Base-by-base conservation (phyloP, 495 filamentous ascomycete genomes). In the Hypoxylon fragiforme region DNA sequence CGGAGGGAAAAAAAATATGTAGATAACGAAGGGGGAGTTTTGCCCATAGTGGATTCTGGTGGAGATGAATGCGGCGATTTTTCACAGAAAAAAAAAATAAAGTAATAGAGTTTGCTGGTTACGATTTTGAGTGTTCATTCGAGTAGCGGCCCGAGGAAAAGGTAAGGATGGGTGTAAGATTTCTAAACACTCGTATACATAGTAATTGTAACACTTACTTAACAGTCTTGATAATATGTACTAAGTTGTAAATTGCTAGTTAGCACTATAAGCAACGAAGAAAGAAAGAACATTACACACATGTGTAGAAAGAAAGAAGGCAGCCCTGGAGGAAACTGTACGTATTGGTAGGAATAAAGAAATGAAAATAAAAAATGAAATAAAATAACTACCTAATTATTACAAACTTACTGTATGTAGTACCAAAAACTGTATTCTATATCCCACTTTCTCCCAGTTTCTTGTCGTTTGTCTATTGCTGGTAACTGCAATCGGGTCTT, bases 391-490 rank as follows among this genome's bases (percentile, higher is more conserved):
- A n/a, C n/a, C n/a, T n/a, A n/a, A n/a, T n/a, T n/a, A n/a, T 20
- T 28, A 22, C 41, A 35, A 22, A 49, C 52, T 44, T 50, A 57
- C 54, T 44, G 41, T 32, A 54, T 45, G 50, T 53, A 37, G 49
- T 32, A 34, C 42, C 24, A 28, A 28, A 4, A 14, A 44, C 7
- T 42, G 32, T 39, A 50, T 48, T 44, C 44, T 38, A 28, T 37
- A 37, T 54, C 32, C 39, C 50, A 49, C 50, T 20, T 47, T 48
- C 48, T 54, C 36, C 31, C 43, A 48, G 24, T 35, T n/a, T 39
- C 16, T 46, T 48, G 43, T 43, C 44, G 50, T 54, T 54, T 60
- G 56, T 50, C 56, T 43, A 35, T 28, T 52, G 44, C 43, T 53
- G 50, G 44, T 50, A 60, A 54, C 18, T 47, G 35, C 54, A 12